Conservation (phyloP, 768 basidiomycete species). For the Serpula lacrymans region DNA sequence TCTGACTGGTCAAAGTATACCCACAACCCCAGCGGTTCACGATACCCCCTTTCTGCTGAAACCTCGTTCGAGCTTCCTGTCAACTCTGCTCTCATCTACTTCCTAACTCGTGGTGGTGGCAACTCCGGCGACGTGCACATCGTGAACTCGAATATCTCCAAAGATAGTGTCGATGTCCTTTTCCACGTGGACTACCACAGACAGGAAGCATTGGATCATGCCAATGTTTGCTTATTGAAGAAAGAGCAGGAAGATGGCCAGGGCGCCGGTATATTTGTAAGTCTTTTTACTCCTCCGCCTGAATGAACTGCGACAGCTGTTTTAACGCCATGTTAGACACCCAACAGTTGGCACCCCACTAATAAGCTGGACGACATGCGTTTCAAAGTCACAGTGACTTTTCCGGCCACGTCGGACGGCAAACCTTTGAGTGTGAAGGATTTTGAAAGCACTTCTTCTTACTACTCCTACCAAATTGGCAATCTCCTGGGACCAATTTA, state of each 20-base stretch:
- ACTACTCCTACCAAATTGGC: slow-evolving; percentile 35
- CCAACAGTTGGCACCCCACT: slow-evolving; percentile 14
- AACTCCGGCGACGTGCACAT: slow-evolving; percentile 19
- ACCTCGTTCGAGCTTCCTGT: slow-evolving; percentile 28
- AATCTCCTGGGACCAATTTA: slow-evolving; percentile 30
- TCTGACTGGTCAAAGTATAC: slow-evolving; percentile 15
- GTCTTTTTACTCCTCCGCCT: slow-evolving; percentile 9
- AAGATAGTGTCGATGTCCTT: slow-evolving; percentile 21
- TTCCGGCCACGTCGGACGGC: slow-evolving; percentile 29
- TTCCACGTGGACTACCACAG: slow-evolving; percentile 28
- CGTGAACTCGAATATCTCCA: slow-evolving; percentile 11
- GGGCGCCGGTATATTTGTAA: slow-evolving; percentile 39
- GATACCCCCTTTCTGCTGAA: slow-evolving; percentile 13
- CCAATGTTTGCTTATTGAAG: slow-evolving; percentile 28
- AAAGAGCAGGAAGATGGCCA: slow-evolving; percentile 20
- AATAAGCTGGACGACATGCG: slow-evolving; percentile 14
- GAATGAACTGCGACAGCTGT: too few species aligned
- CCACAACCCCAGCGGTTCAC: slow-evolving; percentile 12
- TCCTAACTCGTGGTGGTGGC: slow-evolving; percentile 30
- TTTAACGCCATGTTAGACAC: slow-evolving; percentile 35
- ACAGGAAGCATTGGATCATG: slow-evolving; percentile 19
- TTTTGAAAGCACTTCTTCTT: slow-evolving; percentile 41
- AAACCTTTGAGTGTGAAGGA: slow-evolving; percentile 32
- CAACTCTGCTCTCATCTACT: slow-evolving; percentile 25
- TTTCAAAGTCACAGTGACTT: slow-evolving; percentile 34